Base-by-base conservation (phyloP, 2,329 filamentous ascomycete genomes). In the Aureobasidium subglaciale region DNA sequence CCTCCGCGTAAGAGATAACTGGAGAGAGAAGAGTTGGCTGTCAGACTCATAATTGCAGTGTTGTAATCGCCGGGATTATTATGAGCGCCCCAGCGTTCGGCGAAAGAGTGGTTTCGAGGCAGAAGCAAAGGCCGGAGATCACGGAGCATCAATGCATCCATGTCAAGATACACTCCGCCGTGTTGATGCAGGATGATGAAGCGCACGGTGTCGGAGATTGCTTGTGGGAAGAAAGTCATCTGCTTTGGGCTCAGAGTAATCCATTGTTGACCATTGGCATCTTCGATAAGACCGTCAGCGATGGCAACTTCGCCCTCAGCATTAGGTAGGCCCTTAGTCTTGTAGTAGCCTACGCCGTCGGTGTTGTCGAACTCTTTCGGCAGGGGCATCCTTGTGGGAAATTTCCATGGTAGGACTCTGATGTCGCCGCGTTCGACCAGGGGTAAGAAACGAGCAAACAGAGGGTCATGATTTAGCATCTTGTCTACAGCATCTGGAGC, bases 221-320 rank as follows among this genome's bases (percentile, higher is more conserved):
- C 78, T 8, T 80, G 77, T 0, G 78, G 77, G n/a, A 80, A 69
- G 64, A 80, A 80, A 1, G 77, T 79, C 75, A 79, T 79, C 62
- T 80, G 77, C 63, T 78, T 79, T 25, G 76, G 72, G 0, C 76
- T 77, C 46, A 81, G 67, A 10, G 77, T 75, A 9, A 80, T 68
- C 77, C 76, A 80, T 59, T 79, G 75, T 57, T 78, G 76, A 18
- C 75, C 76, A 34, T 70, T 64, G 27, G 68, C 69, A 63, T 79
- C 75, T 45, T 78, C 71, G 35, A 79, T 67, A 32, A 80, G 73
- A 50, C 77, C 77, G 59, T 81, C 78, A 3, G 74, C 78, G 9
- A 80, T 71, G 13, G 69, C 65, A 42, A 63, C 66, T 32, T 75
- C 72, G 45, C 73, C 72, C 30, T 71, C 67, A 5, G 67, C 48